These are phyloP conservation scores for Blastomyces gilchristii DNA, from an alignment of 2,329 filamentous ascomycete genomes.

Conservation along the genomic window DNA sequence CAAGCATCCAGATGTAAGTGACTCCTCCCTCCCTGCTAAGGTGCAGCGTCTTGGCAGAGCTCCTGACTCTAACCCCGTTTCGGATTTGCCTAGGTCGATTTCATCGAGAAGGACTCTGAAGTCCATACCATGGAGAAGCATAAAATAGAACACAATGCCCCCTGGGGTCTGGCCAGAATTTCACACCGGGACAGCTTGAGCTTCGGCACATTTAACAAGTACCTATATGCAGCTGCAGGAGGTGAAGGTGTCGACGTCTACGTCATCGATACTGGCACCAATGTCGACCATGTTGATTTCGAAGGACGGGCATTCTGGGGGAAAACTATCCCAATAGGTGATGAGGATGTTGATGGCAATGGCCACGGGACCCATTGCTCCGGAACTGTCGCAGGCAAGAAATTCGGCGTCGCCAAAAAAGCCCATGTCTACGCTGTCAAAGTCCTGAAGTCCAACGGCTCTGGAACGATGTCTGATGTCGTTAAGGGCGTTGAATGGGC, in stretches of 20 bases:
- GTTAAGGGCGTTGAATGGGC: constrained; percentile 97
- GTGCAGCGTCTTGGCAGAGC: neutral
- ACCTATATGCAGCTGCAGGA: constrained; percentile 78
- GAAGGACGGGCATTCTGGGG: constrained; percentile 93
- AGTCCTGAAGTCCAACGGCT: constrained; percentile 94
- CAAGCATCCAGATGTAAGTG: constrained; percentile 86
- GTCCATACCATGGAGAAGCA: constrained; percentile 63
- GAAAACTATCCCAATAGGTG: constrained; percentile 80
- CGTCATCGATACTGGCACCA: constrained; percentile 96
- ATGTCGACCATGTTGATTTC: constrained; percentile 88
- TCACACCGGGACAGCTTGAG: constrained; percentile 80
- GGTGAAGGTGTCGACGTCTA: constrained; percentile 98
- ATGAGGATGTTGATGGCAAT: constrained; percentile 87
- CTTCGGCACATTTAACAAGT: constrained; percentile 96
- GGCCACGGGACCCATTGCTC: constrained; percentile 99
- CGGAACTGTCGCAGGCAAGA: constrained; percentile 93
- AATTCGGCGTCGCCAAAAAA: constrained; percentile 99
- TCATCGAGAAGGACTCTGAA: constrained; percentile 87
- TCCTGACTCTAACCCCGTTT: constrained; percentile 9
- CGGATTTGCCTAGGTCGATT: constrained; percentile 62
- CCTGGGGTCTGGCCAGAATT: constrained; percentile 98
- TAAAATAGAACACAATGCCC: constrained; percentile 77
- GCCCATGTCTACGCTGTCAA: constrained; percentile 94
- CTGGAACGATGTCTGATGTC: constrained; percentile 96
- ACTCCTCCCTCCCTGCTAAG: neutral